phyloP scores from a whole-genome alignment of 768 basidiomycete genomes.

The Leccinum rimulosum region DNA sequence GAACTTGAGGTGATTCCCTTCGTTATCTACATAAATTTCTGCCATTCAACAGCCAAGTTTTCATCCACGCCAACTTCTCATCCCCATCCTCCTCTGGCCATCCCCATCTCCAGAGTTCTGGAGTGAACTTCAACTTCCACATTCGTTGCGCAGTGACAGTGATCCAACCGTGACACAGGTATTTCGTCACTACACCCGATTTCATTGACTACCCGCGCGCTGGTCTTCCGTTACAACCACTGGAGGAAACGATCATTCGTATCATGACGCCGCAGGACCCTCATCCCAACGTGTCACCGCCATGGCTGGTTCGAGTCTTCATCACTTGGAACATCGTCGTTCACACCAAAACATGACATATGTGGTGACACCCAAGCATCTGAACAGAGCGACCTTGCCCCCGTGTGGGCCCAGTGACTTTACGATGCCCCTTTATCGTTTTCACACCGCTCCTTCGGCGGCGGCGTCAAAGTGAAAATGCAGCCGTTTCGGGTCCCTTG shows the following conservation, averaged over 20 bases:
- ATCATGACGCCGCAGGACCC: not conserved
- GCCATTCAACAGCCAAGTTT: not conserved
- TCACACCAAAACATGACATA: not conserved
- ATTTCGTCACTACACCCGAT: not conserved
- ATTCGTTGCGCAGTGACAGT: not conserved
- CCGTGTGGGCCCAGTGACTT: too few species aligned
- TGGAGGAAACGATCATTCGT: not conserved
- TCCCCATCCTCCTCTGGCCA: not conserved
- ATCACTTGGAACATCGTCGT: not conserved
- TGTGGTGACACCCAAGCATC: not conserved
- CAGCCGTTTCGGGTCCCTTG: not conserved
- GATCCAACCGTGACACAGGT: not conserved
- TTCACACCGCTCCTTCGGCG: not conserved
- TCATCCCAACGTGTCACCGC: not conserved
- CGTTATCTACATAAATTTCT: not conserved
- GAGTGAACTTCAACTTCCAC: not conserved
- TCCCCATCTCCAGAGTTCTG: not conserved
- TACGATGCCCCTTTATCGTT: too few species aligned
- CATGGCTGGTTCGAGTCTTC: not conserved
- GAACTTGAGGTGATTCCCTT: not conserved
- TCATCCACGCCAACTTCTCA: not conserved
- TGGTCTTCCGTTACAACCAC: not conserved
- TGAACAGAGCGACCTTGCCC: too few species aligned
- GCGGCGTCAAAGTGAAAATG: not conserved
- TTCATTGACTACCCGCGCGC: too few species aligned